A percentile compares a stretch with the other conserved stretches of the same genome.
phyloP scores from a whole-genome alignment of 306 rosid species.

The Malus orientalis region DNA sequence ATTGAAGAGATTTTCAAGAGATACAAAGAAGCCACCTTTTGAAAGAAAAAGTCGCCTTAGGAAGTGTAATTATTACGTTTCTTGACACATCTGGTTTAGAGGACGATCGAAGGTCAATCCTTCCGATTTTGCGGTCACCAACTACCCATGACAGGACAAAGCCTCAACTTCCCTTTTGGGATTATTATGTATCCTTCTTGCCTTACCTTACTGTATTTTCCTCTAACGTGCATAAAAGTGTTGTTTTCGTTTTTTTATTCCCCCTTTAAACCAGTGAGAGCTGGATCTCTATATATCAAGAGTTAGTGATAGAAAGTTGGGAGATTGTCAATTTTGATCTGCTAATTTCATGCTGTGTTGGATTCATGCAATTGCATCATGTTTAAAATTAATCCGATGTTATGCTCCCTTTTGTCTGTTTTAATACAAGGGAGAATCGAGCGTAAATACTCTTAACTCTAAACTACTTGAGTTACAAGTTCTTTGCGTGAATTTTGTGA shows the following conservation, averaged over 20 bases:
- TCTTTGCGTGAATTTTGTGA: no score
- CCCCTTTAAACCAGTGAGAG: not conserved
- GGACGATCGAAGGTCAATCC: not conserved
- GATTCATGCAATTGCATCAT: not conserved
- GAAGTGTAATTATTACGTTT: not conserved
- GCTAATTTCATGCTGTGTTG: not conserved
- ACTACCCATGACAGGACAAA: not conserved
- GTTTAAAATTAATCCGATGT: not conserved
- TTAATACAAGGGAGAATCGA: no score
- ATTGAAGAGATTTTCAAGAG: constrained; percentile 63
- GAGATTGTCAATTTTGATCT: not conserved
- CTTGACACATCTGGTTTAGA: not conserved
- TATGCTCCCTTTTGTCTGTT: not conserved
- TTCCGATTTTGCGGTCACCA: not conserved
- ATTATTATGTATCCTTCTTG: not conserved
- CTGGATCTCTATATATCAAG: not conserved
- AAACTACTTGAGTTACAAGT: no score
- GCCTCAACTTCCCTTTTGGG: not conserved
- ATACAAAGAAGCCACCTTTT: constrained; percentile 72
- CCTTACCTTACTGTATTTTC: not conserved
- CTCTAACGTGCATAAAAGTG: not conserved
- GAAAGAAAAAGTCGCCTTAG: constrained; percentile 1
- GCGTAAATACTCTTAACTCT: not conserved
- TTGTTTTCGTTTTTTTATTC: not conserved
- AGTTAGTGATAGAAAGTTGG: not conserved